Conservation (phyloP, 164 flowering plant genomes). For the Sedum album region DNA sequence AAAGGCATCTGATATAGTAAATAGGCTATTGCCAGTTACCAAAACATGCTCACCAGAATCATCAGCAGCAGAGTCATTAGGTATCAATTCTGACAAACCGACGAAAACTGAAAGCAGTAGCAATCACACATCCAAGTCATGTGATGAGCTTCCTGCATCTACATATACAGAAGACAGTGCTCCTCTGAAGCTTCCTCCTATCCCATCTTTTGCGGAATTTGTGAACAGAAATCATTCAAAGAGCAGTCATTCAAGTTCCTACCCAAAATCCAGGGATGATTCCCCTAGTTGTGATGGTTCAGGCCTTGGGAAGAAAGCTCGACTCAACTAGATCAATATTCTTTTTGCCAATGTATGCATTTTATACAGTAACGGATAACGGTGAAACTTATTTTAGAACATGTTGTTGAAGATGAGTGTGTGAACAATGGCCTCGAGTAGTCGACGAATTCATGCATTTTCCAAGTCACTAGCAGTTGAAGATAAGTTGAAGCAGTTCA, state of each 20-base stretch:
- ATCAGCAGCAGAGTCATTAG: background rate
- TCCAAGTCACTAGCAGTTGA: too few relatives aligned
- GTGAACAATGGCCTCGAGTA: too few relatives aligned
- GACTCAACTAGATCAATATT: background rate
- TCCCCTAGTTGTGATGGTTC: background rate
- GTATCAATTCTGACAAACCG: background rate
- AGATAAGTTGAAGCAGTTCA: too few relatives aligned
- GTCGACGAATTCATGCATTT: too few relatives aligned
- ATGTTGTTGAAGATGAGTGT: too few relatives aligned
- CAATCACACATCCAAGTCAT: background rate
- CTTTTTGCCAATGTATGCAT: background rate
- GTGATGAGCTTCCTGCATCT: background rate
- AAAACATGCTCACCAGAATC: slow-evolving; percentile 4
- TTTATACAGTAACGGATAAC: background rate
- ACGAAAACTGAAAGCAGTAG: background rate
- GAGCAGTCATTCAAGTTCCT: background rate
- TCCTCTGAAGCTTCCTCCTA: slow-evolving; percentile 1
- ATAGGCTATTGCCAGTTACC: background rate
- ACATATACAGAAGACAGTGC: background rate
- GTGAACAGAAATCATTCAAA: background rate
- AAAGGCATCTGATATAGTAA: background rate
- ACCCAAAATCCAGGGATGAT: background rate
- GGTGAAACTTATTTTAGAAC: too few relatives aligned
- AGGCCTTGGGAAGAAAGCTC: background rate
- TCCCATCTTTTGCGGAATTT: slow-evolving; percentile 8